Conservation (phyloP, 2,329 filamentous ascomycete genomes). For the Arthrinium puccinioides region DNA sequence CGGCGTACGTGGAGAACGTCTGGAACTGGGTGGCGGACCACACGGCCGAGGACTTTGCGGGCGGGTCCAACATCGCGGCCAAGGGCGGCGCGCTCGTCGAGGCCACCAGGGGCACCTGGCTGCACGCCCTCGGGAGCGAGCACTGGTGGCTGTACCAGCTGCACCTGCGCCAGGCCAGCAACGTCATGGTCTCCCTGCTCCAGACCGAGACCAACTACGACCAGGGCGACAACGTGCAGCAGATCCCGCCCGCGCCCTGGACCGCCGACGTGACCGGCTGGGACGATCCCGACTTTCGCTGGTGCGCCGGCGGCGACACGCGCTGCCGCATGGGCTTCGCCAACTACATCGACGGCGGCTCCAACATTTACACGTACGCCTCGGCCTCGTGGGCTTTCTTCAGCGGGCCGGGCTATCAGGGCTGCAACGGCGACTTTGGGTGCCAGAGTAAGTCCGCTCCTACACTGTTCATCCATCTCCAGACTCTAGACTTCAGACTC, state of each 20-base stretch:
- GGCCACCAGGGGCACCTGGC: conserved; percentile 39
- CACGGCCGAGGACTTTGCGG: conserved; percentile 28
- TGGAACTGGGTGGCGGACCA: conserved; percentile 50
- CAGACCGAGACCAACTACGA: conserved; percentile 49
- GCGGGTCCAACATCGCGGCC: conserved; percentile 35
- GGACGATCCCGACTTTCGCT: conserved; percentile 35
- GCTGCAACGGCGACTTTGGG: conserved; percentile 22
- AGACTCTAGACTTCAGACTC: too few species aligned
- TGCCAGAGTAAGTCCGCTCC: conserved; percentile 22
- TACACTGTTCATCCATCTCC: too few species aligned
- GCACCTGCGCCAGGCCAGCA: conserved; percentile 39
- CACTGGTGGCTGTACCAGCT: conserved; percentile 54
- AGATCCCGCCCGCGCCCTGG: conserved; percentile 30
- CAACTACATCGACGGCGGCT: conserved; percentile 34
- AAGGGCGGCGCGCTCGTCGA: conserved; percentile 42
- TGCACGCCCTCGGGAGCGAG: conserved; percentile 45
- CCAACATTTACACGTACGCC: conserved; percentile 31
- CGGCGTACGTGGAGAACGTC: conserved; percentile 46
- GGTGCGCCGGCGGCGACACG: conserved; percentile 27
- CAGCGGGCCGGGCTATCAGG: conserved; percentile 29
- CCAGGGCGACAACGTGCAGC: conserved; percentile 29
- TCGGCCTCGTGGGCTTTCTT: conserved; percentile 38
- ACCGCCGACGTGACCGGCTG: conserved; percentile 24
- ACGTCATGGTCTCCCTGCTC: conserved; percentile 42
- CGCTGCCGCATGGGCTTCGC: conserved; percentile 34